Percentiles rank a stretch among this genome's conserved stretches.
These are phyloP conservation scores for Biancaea sappan DNA, from an alignment of 306 rosid genomes.

Conservation along the genomic window DNA sequence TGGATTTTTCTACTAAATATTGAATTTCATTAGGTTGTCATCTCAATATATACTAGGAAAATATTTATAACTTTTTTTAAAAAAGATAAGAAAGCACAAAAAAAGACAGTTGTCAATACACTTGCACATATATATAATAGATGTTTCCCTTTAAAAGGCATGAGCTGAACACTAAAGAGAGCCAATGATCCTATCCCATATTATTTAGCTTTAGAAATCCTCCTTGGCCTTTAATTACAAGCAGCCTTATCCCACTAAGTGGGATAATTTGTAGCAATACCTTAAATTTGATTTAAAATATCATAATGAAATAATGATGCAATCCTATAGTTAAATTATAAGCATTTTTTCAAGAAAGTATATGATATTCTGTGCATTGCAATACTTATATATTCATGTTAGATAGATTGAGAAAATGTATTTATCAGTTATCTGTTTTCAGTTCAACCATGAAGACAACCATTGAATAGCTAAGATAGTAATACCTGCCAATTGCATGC, in stretches of 20 bases:
- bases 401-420: too few species aligned
- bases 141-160: not conserved
- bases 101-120: not conserved
- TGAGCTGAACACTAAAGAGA: not conserved
- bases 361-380: not conserved
- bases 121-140: not conserved
- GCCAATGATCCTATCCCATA: not conserved
- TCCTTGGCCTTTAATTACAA: not conserved
- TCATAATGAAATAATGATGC: not conserved
- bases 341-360: slow-evolving; percentile 10
- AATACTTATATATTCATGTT: too few species aligned
- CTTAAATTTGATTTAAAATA: not conserved
- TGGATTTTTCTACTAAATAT: not conserved
- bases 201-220: not conserved
- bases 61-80: not conserved
- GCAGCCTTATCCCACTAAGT: not conserved
- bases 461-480: not conserved
- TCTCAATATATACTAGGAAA: not conserved
- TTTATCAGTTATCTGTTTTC: not conserved
- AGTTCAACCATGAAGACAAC: slow-evolving; percentile 1
- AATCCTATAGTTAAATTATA: slow-evolving; percentile 8
- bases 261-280: not conserved
- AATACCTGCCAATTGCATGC: slow-evolving; percentile 79
- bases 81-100: not conserved
- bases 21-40: not conserved